Conservation (phyloP, 2,329 filamentous ascomycete genomes). For the Elsinoe necatrix region DNA sequence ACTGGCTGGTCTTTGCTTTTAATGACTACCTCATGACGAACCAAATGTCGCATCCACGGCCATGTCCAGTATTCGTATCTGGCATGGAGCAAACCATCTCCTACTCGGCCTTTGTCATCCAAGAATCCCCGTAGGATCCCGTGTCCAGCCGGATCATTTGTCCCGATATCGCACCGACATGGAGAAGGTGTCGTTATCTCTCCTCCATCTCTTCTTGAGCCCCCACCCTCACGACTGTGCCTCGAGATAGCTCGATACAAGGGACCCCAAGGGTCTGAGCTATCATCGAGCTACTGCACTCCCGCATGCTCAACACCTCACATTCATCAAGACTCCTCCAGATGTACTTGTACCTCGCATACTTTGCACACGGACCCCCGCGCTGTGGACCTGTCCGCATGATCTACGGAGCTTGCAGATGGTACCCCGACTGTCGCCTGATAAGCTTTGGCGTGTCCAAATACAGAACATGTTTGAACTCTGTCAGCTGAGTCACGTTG, state of each 20-base stretch:
- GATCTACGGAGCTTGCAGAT: conserved; percentile 12
- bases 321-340: neutral
- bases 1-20: conserved; percentile 4
- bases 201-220: neutral
- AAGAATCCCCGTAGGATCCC: neutral
- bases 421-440: conserved; percentile 6
- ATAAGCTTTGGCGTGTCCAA: conserved; percentile 3
- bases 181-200: neutral
- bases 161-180: conserved; percentile 11
- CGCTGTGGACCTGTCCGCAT: conserved; percentile 4
- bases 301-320: neutral
- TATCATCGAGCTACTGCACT: conserved; percentile 11
- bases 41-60: neutral
- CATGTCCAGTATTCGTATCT: neutral
- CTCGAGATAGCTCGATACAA: conserved; percentile 6
- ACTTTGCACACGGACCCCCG: neutral
- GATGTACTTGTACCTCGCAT: neutral
- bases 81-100: neutral
- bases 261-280: neutral
- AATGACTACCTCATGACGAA: neutral
- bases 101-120: neutral
- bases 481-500: conserved; percentile 7
- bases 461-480: neutral
- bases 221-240: neutral
- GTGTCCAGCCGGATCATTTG: conserved; percentile 9